phyloP scores from a whole-genome alignment of 495 filamentous ascomycete species.

The Hypomontagnella submonticulosa region DNA sequence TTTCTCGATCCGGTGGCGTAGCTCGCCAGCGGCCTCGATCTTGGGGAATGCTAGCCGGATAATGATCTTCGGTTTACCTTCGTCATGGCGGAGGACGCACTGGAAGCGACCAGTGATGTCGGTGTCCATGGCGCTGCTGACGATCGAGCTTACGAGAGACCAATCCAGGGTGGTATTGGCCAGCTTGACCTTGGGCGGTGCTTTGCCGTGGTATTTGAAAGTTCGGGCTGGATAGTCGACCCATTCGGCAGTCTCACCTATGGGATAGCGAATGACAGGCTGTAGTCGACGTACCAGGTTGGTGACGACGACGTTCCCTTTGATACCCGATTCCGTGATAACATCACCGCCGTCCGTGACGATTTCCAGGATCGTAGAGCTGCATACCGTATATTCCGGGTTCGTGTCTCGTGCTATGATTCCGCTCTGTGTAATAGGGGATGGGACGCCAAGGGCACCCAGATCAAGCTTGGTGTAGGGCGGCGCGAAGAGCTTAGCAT shows the following conservation, averaged over 20 bases:
- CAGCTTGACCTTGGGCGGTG: constrained; percentile 6
- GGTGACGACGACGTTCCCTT: constrained; percentile 18
- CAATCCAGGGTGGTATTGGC: constrained; percentile 4
- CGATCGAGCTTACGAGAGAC: not conserved
- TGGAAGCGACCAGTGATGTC: constrained; percentile 10
- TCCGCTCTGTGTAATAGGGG: not conserved
- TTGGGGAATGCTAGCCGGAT: constrained; percentile 8
- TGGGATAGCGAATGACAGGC: constrained; percentile 19
- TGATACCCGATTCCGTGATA: constrained; percentile 12
- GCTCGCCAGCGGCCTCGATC: not conserved
- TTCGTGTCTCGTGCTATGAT: not conserved
- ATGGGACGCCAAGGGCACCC: constrained; percentile 7
- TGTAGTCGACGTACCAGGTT: constrained; percentile 18
- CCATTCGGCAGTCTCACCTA: constrained; percentile 22
- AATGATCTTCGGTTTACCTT: constrained; percentile 1
- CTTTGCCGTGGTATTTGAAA: constrained; percentile 11
- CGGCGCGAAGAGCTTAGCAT: constrained; percentile 8
- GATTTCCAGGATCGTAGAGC: constrained; percentile 10
- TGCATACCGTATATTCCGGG: constrained; percentile 10
- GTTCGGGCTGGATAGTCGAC: constrained; percentile 7
- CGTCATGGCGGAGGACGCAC: constrained; percentile 12
- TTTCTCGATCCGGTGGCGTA: constrained; percentile 17
- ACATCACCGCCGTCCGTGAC: constrained; percentile 13
- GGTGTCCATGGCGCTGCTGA: not conserved
- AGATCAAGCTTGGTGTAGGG: constrained; percentile 11